Conservation (phyloP, 78 protist genomes). For the Isochrysis galbana region DNA sequence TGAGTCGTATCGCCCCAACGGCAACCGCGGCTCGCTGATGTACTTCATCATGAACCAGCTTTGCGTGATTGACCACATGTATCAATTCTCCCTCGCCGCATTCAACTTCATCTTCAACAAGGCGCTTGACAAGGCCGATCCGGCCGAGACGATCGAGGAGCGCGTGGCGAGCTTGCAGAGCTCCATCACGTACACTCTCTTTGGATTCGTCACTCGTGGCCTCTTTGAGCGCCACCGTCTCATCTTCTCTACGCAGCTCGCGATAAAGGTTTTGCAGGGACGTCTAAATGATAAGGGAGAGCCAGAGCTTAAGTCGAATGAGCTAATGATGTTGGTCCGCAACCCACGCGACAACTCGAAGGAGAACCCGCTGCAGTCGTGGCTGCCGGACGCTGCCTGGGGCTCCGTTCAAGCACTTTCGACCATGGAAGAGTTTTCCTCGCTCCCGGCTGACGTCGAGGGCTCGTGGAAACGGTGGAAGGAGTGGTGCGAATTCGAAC, state of each 20-base stretch:
- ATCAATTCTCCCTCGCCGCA: slow-evolving; percentile 68
- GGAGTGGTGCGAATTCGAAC: slow-evolving; percentile 67
- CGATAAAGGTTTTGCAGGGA: background rate
- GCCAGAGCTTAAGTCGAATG: background rate
- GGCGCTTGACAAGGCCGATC: slow-evolving; percentile 59
- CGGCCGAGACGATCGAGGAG: slow-evolving; percentile 23
- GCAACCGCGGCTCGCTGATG: slow-evolving; percentile 71
- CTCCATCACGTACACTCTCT: background rate
- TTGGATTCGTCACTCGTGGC: slow-evolving; percentile 66
- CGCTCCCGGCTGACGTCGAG: slow-evolving; percentile 69
- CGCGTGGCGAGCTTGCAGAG: background rate
- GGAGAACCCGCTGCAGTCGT: slow-evolving; percentile 27
- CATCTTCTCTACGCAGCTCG: slow-evolving; percentile 20
- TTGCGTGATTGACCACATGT: slow-evolving; percentile 73
- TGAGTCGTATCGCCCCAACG: slow-evolving; percentile 78
- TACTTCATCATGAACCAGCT: slow-evolving; percentile 81
- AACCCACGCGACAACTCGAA: slow-evolving; percentile 20
- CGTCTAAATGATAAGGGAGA: background rate
- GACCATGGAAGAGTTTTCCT: slow-evolving; percentile 55
- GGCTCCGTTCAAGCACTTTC: slow-evolving; percentile 36
- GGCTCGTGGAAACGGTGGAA: slow-evolving; percentile 74
- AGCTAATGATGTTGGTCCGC: background rate
- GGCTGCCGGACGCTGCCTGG: slow-evolving; percentile 70
- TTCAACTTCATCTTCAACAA: slow-evolving; percentile 71
- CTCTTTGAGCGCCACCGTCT: slow-evolving; percentile 80